A percentile compares a stretch with the other conserved stretches of the same genome.
These are phyloP conservation scores for Ophiostoma sp. DNA, from an alignment of 2,329 filamentous ascomycete genomes.

Conservation along the genomic window DNA sequence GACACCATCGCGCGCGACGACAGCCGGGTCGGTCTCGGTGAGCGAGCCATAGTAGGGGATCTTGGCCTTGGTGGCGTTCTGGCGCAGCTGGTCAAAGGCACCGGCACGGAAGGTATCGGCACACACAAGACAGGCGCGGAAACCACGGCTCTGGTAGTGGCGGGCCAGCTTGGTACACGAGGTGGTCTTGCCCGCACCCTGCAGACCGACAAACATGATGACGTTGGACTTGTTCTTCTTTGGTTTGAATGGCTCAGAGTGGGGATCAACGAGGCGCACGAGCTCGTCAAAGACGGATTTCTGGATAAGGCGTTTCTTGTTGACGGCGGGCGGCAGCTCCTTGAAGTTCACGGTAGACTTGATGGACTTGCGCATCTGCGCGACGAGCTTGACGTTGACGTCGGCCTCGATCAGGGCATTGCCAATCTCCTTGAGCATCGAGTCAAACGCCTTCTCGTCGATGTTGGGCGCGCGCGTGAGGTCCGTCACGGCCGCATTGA, in stretches of 20 bases:
- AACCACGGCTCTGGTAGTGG: conserved; percentile 89
- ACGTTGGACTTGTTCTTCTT: conserved; percentile 95
- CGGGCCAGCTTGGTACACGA: conserved; percentile 95
- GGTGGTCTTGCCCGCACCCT: conserved; percentile 96
- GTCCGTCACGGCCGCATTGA: conserved; percentile 93
- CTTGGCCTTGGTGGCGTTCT: conserved; percentile 98
- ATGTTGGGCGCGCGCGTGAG: conserved; percentile 87
- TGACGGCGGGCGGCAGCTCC: conserved; percentile 81
- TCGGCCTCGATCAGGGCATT: conserved; percentile 93
- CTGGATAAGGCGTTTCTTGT: conserved; percentile 97
- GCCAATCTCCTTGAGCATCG: conserved; percentile 98
- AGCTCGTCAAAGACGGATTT: conserved; percentile 97
- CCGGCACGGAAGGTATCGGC: conserved; percentile 98
- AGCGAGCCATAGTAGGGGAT: conserved; percentile 97
- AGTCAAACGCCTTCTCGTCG: conserved; percentile 97
- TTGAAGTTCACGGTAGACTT: conserved; percentile 89
- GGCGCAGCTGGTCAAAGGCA: conserved; percentile 96
- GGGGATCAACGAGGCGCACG: conserved; percentile 90
- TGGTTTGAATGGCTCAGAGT: conserved; percentile 90
- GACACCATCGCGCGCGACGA: conserved; percentile 90
- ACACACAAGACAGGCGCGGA: conserved; percentile 90
- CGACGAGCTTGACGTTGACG: conserved; percentile 91
- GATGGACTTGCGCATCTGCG: conserved; percentile 87
- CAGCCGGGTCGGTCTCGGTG: conserved; percentile 91
- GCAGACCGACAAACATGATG: conserved; percentile 98